Base-by-base conservation (phyloP, 306 rosid species). In the Rubus parviflorus region DNA sequence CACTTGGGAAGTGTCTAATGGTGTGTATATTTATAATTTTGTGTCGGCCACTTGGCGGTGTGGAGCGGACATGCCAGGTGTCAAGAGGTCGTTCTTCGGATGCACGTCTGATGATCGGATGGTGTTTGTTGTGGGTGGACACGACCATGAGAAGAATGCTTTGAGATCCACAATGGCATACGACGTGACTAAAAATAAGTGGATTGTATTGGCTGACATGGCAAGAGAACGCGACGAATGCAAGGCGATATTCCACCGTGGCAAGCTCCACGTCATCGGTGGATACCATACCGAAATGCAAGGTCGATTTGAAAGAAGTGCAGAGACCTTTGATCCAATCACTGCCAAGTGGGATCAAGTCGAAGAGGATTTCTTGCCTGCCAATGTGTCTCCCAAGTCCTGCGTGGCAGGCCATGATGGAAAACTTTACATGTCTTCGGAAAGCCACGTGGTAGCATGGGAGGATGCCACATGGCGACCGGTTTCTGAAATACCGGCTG, bases 41-140 rank as follows among this genome's bases (percentile, higher is more conserved):
- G 22, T 63, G n/a, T 63, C 46, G 46, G 43, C 45, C 4, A 63
- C 46, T 6, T 63, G 68, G 68, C 68, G 69, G 46, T 0, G 22
- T 0, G 47, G 69, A 64, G 47, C 69, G 25, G 47, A 17, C 47
- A 38, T 64, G 47, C 69, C 69, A 37, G 69, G 69, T 64, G 69
- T 64, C 23, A 64, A 8, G 69, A 16, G 69, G 23, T 64, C 22
- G 3, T 64, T 64, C 14, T 64, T 64, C 1, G 47, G 69, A 64
- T 64, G 23, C 13, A 1, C 14, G 12, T 64, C 46, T 0, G 69
- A 16, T 7, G 19, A 38, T 7, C 47, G 23, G 46, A 16, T 19
- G 12, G 47, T 64, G 69, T 64, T 64, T 19, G 69, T 64, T 4
- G 47, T 16, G 0, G 46, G 69, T 14, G 69, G 69, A 38, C 69